A percentile compares a stretch with the other conserved stretches of the same genome.
These are phyloP conservation scores for Phallus indusiatus DNA, from an alignment of 768 basidiomycete genomes.

Conservation along the genomic window DNA sequence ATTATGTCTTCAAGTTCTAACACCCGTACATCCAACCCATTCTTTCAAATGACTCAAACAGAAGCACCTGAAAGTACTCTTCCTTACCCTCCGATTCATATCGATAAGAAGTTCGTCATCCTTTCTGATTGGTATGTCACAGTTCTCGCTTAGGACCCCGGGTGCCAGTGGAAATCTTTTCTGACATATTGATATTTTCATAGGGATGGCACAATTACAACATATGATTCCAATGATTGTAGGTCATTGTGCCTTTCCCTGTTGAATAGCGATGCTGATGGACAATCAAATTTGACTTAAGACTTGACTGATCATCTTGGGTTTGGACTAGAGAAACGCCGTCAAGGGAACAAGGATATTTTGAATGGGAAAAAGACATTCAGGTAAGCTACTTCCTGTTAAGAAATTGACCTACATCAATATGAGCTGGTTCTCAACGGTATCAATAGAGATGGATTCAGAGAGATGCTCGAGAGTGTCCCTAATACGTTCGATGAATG, in stretches of 20 bases:
- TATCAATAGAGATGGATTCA: constrained; percentile 67
- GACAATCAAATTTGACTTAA: constrained; percentile 17
- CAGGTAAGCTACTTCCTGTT: constrained; percentile 31
- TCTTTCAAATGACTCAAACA: background rate
- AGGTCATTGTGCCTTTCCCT: constrained; percentile 15
- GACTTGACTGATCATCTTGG: constrained; percentile 88
- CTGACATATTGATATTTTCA: background rate
- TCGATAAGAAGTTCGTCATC: constrained; percentile 75
- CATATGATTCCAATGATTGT: constrained; percentile 90
- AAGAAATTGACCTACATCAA: background rate
- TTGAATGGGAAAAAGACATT: constrained; percentile 61
- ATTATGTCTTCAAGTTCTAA: background rate
- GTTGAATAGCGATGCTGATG: constrained; percentile 2
- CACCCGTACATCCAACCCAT: no score
- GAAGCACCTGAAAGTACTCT: constrained; percentile 54
- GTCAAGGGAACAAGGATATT: constrained; percentile 64
- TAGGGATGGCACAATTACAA: constrained; percentile 94
- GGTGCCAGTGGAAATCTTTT: background rate
- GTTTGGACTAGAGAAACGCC: constrained; percentile 65
- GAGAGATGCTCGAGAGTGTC: constrained; percentile 77
- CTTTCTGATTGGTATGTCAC: constrained; percentile 79
- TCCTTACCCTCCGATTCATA: constrained; percentile 73
- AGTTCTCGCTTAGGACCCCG: constrained; percentile 8
- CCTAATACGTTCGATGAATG: constrained; percentile 71
- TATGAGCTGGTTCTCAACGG: background rate